phyloP scores from a whole-genome alignment of 2,329 filamentous ascomycete genomes.

The Alternaria triticina region DNA sequence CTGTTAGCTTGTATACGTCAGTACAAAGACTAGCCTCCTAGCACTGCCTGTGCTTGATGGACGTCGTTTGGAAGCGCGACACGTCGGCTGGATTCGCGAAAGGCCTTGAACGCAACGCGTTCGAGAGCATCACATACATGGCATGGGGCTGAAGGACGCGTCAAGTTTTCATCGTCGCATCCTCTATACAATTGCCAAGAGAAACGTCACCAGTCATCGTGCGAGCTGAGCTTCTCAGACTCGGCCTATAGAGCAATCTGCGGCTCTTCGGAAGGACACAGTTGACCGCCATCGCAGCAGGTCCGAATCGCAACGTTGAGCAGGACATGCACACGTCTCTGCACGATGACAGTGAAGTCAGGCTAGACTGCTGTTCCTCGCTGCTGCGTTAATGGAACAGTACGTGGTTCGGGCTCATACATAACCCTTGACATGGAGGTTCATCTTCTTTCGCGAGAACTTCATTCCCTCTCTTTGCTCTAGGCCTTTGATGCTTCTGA shows the following conservation, averaged over 20 bases:
- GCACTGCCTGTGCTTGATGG: background rate
- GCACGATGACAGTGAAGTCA: conserved; percentile 7
- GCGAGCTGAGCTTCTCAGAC: background rate
- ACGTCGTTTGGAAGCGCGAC: background rate
- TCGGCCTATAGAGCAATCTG: background rate
- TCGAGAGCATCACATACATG: background rate
- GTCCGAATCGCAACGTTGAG: background rate
- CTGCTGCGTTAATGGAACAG: background rate
- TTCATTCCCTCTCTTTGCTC: background rate
- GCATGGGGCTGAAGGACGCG: conserved; percentile 12
- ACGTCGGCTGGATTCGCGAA: background rate
- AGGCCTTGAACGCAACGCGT: background rate
- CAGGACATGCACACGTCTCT: background rate
- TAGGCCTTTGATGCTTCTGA: background rate
- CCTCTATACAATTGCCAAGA: conserved; percentile 11
- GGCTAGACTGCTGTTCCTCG: background rate
- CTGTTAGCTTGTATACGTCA: background rate
- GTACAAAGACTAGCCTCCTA: background rate
- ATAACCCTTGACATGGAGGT: background rate
- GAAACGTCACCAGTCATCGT: conserved; percentile 1
- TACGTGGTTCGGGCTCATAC: conserved; percentile 5
- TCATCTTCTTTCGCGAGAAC: background rate
- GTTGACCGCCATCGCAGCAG: background rate
- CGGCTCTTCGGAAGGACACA: background rate
- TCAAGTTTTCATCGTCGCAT: background rate